These are phyloP conservation scores for Komagataea norvegica DNA, from an alignment of 1,139 yeast species.

Conservation along the genomic window DNA sequence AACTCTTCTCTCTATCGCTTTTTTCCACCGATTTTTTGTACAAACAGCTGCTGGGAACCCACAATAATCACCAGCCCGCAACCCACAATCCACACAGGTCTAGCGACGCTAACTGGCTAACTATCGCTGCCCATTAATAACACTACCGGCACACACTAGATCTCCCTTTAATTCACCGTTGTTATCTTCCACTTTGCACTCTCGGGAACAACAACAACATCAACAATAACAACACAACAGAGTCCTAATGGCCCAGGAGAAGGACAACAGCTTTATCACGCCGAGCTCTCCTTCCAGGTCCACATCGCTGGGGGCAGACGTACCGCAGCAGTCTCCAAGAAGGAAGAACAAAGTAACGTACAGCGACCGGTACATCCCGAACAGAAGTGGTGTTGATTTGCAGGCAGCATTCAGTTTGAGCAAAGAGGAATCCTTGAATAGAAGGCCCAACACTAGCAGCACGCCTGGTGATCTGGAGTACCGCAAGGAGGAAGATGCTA, in stretches of 20 bases:
- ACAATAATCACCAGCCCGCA: too few relatives aligned
- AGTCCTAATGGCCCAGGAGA: constrained; percentile 17
- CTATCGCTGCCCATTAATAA: too few relatives aligned
- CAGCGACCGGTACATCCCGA: constrained; percentile 85
- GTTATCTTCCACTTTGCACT: too few relatives aligned
- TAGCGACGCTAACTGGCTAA: too few relatives aligned
- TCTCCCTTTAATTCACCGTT: too few relatives aligned
- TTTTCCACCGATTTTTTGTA: too few relatives aligned
- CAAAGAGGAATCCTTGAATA: constrained; percentile 34
- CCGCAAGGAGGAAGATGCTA: constrained; percentile 76
- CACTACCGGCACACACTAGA: too few relatives aligned
- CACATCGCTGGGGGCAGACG: constrained; percentile 14
- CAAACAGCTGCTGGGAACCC: too few relatives aligned
- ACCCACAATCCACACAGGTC: too few relatives aligned
- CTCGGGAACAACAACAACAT: too few relatives aligned
- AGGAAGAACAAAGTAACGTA: constrained; percentile 34
- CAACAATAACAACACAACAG: too few relatives aligned
- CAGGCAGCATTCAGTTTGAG: constrained; percentile 81
- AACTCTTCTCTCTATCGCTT: too few relatives aligned
- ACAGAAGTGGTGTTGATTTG: constrained; percentile 76
- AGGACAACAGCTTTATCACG: constrained; percentile 21
- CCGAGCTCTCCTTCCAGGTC: constrained; percentile 27
- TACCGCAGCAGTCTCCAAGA: constrained; percentile 23
- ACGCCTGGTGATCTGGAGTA: constrained; percentile 50
- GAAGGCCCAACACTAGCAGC: constrained; percentile 22